Evolutionary conservation across 2,329 filamentous ascomycete genomes (phyloP).

Genomic region (Myriosclerotinia curreyana): DNA sequence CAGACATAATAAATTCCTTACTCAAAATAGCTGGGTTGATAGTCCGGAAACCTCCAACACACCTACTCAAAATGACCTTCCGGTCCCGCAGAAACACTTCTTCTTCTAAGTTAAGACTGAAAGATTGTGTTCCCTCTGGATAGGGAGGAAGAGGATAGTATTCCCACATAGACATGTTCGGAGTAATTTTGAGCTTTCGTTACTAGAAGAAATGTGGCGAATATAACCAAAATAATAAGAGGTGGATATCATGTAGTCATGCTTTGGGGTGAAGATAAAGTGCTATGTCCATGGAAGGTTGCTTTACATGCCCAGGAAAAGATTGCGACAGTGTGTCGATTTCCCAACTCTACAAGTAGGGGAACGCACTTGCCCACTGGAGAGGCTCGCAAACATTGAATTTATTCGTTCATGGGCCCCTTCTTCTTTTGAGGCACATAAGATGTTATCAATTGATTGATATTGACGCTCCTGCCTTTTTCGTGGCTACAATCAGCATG

Average conservation of each 20-base stretch:
- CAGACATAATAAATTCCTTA: background rate
- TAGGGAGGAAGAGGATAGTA: background rate
- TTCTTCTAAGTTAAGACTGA: background rate
- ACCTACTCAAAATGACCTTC: background rate
- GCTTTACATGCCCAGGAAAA: background rate
- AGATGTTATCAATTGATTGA: too few relatives aligned
- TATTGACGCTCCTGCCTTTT: too few relatives aligned
- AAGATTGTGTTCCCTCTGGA: background rate
- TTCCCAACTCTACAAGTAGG: background rate
- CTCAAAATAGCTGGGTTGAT: background rate
- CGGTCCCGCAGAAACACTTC: background rate
- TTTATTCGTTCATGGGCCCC: background rate
- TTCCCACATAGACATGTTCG: conserved; percentile 5
- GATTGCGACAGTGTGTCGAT: background rate
- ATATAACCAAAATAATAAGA: background rate
- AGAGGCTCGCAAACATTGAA: background rate
- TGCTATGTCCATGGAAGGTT: background rate
- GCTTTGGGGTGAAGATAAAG: background rate
- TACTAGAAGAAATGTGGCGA: background rate
- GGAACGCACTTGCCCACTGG: background rate
- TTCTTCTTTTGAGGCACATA: background rate
- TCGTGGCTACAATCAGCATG: too few relatives aligned
- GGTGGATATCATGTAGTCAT: background rate
- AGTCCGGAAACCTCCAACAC: background rate
- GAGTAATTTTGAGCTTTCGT: background rate